Conservation (phyloP, 116 monocot species). For the Zostera marina region DNA sequence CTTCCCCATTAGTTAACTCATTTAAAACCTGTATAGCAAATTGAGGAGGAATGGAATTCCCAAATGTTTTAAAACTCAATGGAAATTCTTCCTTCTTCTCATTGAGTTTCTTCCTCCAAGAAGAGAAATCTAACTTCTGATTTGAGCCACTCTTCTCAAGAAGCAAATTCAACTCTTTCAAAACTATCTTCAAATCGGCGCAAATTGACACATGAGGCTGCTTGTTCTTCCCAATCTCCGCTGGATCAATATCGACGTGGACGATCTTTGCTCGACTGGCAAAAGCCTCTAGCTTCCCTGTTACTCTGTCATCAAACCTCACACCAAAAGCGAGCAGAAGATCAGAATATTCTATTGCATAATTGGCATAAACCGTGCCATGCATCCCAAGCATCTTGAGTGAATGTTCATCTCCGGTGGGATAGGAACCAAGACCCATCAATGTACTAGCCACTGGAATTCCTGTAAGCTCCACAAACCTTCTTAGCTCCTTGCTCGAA, state of each 20-base stretch:
- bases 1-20: slow-evolving; percentile 69
- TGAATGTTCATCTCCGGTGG: slow-evolving; percentile 29
- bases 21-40: slow-evolving; percentile 57
- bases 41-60: slow-evolving; percentile 65
- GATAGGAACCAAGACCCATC: slow-evolving; percentile 60
- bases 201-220: slow-evolving; percentile 60
- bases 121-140: slow-evolving; percentile 29
- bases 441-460: slow-evolving; percentile 62
- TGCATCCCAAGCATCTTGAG: slow-evolving; percentile 88
- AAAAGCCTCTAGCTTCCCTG: slow-evolving; percentile 71
- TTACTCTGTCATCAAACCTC: slow-evolving; percentile 72
- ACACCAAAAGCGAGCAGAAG: slow-evolving; percentile 78
- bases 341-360: slow-evolving; percentile 51
- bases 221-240: slow-evolving; percentile 80
- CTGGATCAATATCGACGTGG: slow-evolving; percentile 85
- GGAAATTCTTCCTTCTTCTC: slow-evolving; percentile 47
- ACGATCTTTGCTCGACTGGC: slow-evolving; percentile 67
- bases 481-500: slow-evolving; percentile 30
- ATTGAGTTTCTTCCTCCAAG: slow-evolving; percentile 52
- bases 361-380: slow-evolving; percentile 73
- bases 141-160: slow-evolving; percentile 10
- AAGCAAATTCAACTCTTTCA: slow-evolving; percentile 34
- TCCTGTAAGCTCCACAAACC: slow-evolving; percentile 50
- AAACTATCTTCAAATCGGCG: slow-evolving; percentile 44
- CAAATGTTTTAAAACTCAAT: slow-evolving; percentile 52